Percentiles rank a stretch among this genome's conserved stretches.
phyloP scores from a whole-genome alignment of 306 rosid species.

The Crotalaria pallida region DNA sequence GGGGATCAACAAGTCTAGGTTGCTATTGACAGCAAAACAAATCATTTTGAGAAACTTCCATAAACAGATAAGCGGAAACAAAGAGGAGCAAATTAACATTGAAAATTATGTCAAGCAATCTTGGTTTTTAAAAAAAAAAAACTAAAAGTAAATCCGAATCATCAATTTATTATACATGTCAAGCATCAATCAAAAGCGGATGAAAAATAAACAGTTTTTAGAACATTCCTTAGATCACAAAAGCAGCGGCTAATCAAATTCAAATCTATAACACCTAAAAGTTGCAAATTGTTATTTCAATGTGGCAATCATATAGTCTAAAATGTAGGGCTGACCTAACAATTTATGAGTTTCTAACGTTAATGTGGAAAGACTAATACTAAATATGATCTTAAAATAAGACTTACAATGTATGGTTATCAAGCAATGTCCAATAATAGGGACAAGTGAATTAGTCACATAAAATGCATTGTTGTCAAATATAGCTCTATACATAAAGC shows the following conservation, averaged over 20 bases:
- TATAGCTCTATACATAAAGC: conserved; percentile 6
- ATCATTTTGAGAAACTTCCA: too few species aligned
- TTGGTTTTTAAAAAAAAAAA: not conserved
- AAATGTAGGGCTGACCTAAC: not conserved
- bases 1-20: conserved; percentile 88
- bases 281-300: not conserved
- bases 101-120: not conserved
- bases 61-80: not conserved
- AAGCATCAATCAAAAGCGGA: not conserved
- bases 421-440: not conserved
- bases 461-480: not conserved
- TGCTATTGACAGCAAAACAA: conserved; percentile 50
- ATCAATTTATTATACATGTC: not conserved
- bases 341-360: not conserved
- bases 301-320: not conserved
- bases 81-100: not conserved
- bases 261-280: not conserved
- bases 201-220: not conserved
- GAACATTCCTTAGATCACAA: not conserved
- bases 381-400: conserved; percentile 12
- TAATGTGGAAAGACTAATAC: not conserved
- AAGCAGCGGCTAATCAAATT: conserved; percentile 5
- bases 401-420: not conserved
- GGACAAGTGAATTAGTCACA: not conserved
- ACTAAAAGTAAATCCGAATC: not conserved